Base-by-base conservation (phyloP, 2,329 filamentous ascomycete species). In the Fusarium nelsonii region DNA sequence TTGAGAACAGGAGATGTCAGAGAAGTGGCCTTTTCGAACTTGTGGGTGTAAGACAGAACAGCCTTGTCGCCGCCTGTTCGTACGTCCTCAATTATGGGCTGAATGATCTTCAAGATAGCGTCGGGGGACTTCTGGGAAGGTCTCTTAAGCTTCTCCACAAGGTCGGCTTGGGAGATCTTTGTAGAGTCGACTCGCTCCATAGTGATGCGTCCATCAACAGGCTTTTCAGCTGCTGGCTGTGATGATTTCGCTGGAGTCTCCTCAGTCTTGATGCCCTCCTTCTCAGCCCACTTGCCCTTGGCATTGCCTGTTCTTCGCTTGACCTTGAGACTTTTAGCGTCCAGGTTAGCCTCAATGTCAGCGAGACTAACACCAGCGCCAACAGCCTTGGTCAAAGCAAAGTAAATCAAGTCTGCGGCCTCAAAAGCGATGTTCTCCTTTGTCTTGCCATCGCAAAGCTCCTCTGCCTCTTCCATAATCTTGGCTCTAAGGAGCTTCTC, bases 401-500 rank as follows among this genome's bases (percentile, higher is more conserved):
- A 99, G 83, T 98, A 99, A 54, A 99, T 90, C 58, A 99, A 83
- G 77, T 99, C 96, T 1, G 96, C 96, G 10, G 96, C 94, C 80
- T 99, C 96, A 68, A 97, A 97, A 3, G 96, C 93, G 66, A 97
- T 88, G 15, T 98, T 92, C 67, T 94, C 86, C 64, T 92, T 91
- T 0, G 89, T 90, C 70, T 89, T 90, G 16, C 96, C 95, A 69
- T 96, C 90, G 76, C 95, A 97, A 41, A 99, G 86, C 82, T 99
- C 96, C 76, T 97, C 92, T 0, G 96, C 96, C 79, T 99, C 96
- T 80, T 99, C 96, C 90, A 98, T 97, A 58, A 99, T 97, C 85
- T 99, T 99, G 4, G 96, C 96, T 43, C 92, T 87, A 55, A 97
- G 82, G 57, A 99, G 86, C 78, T 97, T 94, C 73, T 93, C 88